Percentiles rank a stretch among this genome's conserved stretches.
These are phyloP conservation scores for Botryotinia calthae DNA, from an alignment of 2,329 filamentous ascomycete genomes.

Conservation along the genomic window DNA sequence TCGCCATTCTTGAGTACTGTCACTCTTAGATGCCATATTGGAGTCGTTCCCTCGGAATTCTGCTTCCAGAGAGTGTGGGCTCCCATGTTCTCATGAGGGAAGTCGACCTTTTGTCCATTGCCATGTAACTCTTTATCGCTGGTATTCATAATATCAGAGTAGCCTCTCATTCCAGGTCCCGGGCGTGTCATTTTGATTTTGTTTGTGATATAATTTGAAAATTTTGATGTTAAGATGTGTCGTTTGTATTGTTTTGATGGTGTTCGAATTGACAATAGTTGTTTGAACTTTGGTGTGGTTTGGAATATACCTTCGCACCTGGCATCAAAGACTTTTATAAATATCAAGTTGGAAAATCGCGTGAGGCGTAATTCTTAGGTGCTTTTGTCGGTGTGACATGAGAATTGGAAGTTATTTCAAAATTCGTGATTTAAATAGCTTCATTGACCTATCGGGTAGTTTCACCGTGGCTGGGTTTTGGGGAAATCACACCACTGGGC, in stretches of 20 bases:
- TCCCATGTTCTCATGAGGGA: slow-evolving; percentile 20
- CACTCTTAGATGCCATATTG: slow-evolving; percentile 31
- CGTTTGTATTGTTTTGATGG: neutral
- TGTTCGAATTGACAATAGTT: neutral
- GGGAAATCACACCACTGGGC: slow-evolving; percentile 5
- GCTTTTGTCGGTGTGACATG: neutral
- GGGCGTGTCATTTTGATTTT: neutral
- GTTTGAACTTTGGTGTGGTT: no score
- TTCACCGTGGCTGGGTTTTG: neutral
- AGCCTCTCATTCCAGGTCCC: slow-evolving; percentile 14
- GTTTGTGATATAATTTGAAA: neutral
- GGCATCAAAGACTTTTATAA: neutral
- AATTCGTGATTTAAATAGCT: neutral
- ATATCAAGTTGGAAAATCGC: neutral
- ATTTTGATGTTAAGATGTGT: neutral
- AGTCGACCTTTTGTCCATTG: slow-evolving; percentile 28
- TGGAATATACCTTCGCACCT: neutral
- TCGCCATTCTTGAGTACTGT: slow-evolving; percentile 32
- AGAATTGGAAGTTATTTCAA: neutral
- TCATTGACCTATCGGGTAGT: slow-evolving; percentile 2
- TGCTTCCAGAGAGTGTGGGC: slow-evolving; percentile 31
- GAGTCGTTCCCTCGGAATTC: slow-evolving; percentile 18
- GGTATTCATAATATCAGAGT: slow-evolving; percentile 16
- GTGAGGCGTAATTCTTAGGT: neutral
- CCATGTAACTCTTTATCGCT: slow-evolving; percentile 16